These are phyloP conservation scores for Talaromyces sp. DNA, from an alignment of 2,329 filamentous ascomycete genomes.

Conservation along the genomic window DNA sequence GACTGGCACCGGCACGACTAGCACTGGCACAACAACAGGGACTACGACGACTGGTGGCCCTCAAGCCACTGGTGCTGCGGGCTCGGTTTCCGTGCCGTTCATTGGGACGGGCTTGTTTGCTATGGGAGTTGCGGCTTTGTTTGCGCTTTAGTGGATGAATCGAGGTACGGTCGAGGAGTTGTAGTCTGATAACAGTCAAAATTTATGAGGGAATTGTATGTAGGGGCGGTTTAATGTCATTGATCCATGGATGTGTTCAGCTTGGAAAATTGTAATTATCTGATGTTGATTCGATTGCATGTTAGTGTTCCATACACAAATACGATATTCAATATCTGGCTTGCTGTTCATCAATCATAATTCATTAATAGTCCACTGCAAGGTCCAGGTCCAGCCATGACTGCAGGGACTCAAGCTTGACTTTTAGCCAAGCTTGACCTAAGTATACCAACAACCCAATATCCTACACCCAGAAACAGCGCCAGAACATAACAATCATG, in stretches of 20 bases:
- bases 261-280: background rate
- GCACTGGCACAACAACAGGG: slow-evolving; percentile 23
- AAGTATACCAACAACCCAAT: background rate
- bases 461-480: background rate
- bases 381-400: background rate
- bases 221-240: background rate
- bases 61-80: background rate
- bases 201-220: background rate
- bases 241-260: background rate
- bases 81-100: background rate
- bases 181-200: background rate
- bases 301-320: background rate
- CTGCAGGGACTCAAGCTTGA: background rate
- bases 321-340: background rate
- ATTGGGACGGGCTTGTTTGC: background rate
- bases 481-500: background rate
- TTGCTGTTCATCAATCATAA: background rate
- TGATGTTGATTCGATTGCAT: background rate
- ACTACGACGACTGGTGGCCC: slow-evolving; percentile 20
- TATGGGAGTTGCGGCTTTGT: background rate
- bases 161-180: background rate
- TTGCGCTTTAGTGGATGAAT: background rate
- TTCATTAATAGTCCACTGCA: background rate
- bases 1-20: slow-evolving; percentile 23
- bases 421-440: background rate